These are phyloP conservation scores for Albugo laibachii DNA, from an alignment of 352 stramenopile species.

Conservation along the genomic window DNA sequence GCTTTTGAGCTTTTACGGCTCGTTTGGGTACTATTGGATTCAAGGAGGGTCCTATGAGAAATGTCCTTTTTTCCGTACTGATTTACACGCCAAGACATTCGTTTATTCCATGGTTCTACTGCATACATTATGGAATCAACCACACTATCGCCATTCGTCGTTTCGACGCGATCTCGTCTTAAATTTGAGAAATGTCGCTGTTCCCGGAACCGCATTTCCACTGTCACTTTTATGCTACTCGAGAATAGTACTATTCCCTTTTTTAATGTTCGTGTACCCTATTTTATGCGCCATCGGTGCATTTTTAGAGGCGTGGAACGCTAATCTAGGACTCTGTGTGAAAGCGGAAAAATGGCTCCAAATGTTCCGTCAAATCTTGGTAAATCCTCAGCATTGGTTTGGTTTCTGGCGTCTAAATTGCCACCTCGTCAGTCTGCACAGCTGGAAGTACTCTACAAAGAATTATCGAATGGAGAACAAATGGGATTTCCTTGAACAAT, in stretches of 20 bases:
- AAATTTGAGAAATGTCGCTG: constrained; percentile 95
- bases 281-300: constrained; percentile 66
- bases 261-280: constrained; percentile 79
- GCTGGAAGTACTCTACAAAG: constrained; percentile 69
- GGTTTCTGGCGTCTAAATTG: constrained; percentile 94
- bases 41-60: constrained; percentile 37
- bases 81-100: constrained; percentile 81
- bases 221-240: constrained; percentile 79
- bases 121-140: constrained; percentile 87
- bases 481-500: constrained; percentile 92
- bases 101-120: constrained; percentile 89
- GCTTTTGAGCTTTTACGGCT: constrained; percentile 60
- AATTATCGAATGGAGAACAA: constrained; percentile 97
- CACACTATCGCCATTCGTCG: constrained; percentile 91
- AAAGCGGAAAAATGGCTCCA: constrained; percentile 76
- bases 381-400: constrained; percentile 93
- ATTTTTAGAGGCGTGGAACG: constrained; percentile 25
- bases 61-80: constrained; percentile 54
- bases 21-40: constrained; percentile 60
- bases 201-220: constrained; percentile 90
- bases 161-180: constrained; percentile 90
- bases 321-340: constrained; percentile 9
- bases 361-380: constrained; percentile 67
- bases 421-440: constrained; percentile 87
- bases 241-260: constrained; percentile 63